Evolutionary conservation across 208 protist species (phyloP), one percentile per base, ranked within the genome.

Genomic region (Herpetomonas tarakana): DNA sequence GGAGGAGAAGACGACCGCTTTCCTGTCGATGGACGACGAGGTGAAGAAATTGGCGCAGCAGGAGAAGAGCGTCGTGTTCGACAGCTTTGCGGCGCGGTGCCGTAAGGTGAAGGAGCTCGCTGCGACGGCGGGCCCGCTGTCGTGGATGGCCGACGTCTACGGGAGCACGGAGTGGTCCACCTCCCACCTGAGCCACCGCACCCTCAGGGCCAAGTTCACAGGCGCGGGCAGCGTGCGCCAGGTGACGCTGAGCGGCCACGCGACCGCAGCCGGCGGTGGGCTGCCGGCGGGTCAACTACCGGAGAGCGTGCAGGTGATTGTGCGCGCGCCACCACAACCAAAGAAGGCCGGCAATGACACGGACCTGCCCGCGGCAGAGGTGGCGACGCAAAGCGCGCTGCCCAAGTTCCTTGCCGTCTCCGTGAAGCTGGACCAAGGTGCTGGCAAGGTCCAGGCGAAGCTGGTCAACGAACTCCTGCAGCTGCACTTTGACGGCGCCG

Each of bases 101-200:
- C 7, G 12, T 6, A 52, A 26, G 24, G 46, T 52, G 46, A 6
- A 19, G 7, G 18, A 6, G 24, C 12, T 19, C 11, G 46, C 46
- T 9, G n/a, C n/a, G 46, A 26, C 18, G 12, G 24, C 18, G 7
- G 46, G 46, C 46, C 19, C 19, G 7, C 4, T 52, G 46, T 19
- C 46, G 50, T 78, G 77, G 72, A 12, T 78, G 52, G 62, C 28
- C 39, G 56, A 76, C 47, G 77, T 71, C 18, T 74, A 76, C 62
- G 56, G 60, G 29, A 62, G 22, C 18, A 58, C 28, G 0, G 62
- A 41, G 29, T 72, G 66, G 58, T 46, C 47, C 51, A 51, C 65
- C 2, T 58, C 58, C 14, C 57, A 27, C 22, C 57, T 62, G 16
- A 50, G 35, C 14, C 26, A 52, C 24, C 45, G 47, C 45, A 49